Conservation (phyloP, 768 basidiomycete genomes). For the Austroboletus eburneus region DNA sequence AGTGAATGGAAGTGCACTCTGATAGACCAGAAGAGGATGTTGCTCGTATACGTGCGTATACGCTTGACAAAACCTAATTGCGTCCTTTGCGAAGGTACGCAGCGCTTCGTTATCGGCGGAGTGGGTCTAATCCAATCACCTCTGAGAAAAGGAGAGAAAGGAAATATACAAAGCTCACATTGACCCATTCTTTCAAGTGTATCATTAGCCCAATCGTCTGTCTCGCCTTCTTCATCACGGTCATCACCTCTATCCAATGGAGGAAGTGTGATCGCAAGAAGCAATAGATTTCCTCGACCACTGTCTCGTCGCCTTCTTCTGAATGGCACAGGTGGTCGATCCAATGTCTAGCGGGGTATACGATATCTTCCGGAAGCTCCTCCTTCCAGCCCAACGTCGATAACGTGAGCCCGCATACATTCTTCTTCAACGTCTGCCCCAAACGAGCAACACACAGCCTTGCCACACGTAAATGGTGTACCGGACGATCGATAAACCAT, state of each 20-base stretch:
- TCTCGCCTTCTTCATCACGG: constrained; percentile 28
- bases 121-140: constrained; percentile 7
- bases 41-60: constrained; percentile 29
- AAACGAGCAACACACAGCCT: constrained; percentile 22
- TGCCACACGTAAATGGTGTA: constrained; percentile 21
- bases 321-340: constrained; percentile 27
- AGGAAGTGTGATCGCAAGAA: constrained; percentile 27
- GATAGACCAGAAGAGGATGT: constrained; percentile 31
- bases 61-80: constrained; percentile 31
- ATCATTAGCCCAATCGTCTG: constrained; percentile 28
- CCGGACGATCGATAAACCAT: constrained; percentile 27
- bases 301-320: neutral
- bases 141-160: neutral
- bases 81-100: constrained; percentile 19
- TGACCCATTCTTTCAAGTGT: constrained; percentile 25
- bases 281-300: constrained; percentile 12
- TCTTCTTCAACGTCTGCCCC: constrained; percentile 18
- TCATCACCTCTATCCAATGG: constrained; percentile 34
- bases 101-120: constrained; percentile 14
- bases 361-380: constrained; percentile 23
- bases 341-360: constrained; percentile 26
- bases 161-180: constrained; percentile 6
- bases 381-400: constrained; percentile 14
- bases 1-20: constrained; percentile 29
- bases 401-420: constrained; percentile 21